Conservation (phyloP, 495 filamentous ascomycete genomes). For the Neurospora sp. region DNA sequence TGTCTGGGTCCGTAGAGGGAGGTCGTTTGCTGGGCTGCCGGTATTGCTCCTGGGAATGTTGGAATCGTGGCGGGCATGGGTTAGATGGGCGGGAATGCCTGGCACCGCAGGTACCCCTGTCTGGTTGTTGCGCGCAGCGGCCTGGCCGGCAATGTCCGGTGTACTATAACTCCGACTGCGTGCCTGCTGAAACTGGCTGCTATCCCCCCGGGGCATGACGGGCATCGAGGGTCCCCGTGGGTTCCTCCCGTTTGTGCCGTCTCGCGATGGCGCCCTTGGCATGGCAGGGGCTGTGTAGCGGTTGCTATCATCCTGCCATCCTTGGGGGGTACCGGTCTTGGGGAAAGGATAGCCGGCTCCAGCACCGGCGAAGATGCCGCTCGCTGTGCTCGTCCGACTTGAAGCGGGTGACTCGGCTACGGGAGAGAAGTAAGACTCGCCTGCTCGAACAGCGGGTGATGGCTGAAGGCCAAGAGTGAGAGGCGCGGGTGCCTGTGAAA, state of each 20-base stretch:
- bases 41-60: conserved; percentile 44
- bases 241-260: conserved; percentile 59
- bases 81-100: conserved; percentile 46
- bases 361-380: conserved; percentile 48
- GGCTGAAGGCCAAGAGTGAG: conserved; percentile 46
- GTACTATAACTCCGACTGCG: conserved; percentile 54
- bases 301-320: conserved; percentile 58
- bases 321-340: conserved; percentile 55
- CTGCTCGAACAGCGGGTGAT: conserved; percentile 39
- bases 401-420: conserved; percentile 73
- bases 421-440: conserved; percentile 88
- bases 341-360: conserved; percentile 63
- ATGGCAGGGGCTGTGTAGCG: conserved; percentile 83
- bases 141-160: conserved; percentile 47
- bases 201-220: conserved; percentile 51
- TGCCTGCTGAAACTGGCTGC: conserved; percentile 44
- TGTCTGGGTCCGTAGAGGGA: conserved; percentile 41
- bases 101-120: conserved; percentile 42
- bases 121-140: conserved; percentile 23
- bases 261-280: conserved; percentile 67
- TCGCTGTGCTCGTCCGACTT: conserved; percentile 60
- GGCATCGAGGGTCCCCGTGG: conserved; percentile 75
- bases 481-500: conserved; percentile 45
- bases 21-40: conserved; percentile 41
- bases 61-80: conserved; percentile 38